Evolutionary conservation across 2,329 filamentous ascomycete genomes (phyloP), one percentile per base, ranked within the genome.

Genomic region (Pseudogymnoascus pannorum): DNA sequence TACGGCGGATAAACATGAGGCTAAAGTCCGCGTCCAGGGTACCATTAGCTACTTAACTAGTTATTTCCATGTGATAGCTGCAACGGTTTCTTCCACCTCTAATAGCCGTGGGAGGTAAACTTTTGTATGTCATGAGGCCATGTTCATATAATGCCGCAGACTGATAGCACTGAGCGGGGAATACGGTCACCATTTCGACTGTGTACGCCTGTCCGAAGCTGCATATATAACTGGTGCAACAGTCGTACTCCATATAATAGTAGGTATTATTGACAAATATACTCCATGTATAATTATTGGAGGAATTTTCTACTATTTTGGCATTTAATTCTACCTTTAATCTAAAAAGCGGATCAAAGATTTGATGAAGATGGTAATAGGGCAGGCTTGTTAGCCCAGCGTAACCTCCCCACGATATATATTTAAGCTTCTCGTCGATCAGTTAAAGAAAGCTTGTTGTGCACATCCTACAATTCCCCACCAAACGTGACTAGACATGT

Each of bases 401-500:
- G 38, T 14, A 59, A 9, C 58, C 29, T 22, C 18, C 22, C 36
- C 58, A 60, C 33, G 16, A 58, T 54, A 20, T 16, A 35, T 57
- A 36, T 57, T 57, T 48, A 60, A 61, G 26, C 61, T 60, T 54
- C 62, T 63, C 29, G 48, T 62, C 26, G 20, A 44, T 59, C 14
- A 59, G 24, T 54, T 60, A 31, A 61, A 61, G n/a, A 65, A 57
- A 38, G 58, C 35, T 60, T 31, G 59, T 16, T 16, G 7, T 51
- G 44, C 24, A 9, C 7, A 51, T 29, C 44, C n/a, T 18, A 7
- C 22, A 22, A 36, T 61, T 62, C 16, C 38, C 22, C 57, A 48
- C 54, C 12, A 59, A 63, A 64, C 63, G 35, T 64, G 51, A 66
- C 67, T 60, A 67, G 64, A 65, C 18, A 75, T 75, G 73, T 68